Evolutionary conservation across 192 early-diverging fungal species (phyloP), one percentile per base, ranked within the genome.

Genomic region (Rhizoclosmatium sp.): DNA sequence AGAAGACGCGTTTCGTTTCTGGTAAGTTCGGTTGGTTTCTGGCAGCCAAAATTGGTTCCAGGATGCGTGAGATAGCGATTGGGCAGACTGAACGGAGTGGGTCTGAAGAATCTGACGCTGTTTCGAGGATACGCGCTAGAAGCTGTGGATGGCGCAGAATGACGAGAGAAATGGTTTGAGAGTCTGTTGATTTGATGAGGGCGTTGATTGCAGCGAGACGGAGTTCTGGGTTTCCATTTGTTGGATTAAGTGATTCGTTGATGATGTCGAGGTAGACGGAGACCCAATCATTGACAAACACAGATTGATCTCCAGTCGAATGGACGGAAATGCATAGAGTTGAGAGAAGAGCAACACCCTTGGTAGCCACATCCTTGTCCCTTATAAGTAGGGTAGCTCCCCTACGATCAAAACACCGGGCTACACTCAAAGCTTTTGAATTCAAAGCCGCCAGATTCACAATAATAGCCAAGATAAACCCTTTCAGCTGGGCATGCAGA

Each of bases 201-300:
- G 72, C 48, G 31, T 75, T 70, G 45, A 85, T 51, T 3, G 73
- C 56, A 21, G 78, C 49, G 19, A 75, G 47, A 14, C 84, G 84
- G 10, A 82, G 45, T 3, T 12, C 41, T 45, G 21, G 49, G 31
- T 47, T 9, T 10, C 56, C 31, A 4, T 39, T 21, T 31, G 67
- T n/a, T 19, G 47, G 49, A 21, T 65, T 39, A 14, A 47, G 46
- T 40, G 69, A 14, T 44, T 44, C 41, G 48, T 78, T 69, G 42
- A 81, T 44, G 23, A 73, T 47, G 70, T 67, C 41, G 19, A 65
- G 2, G 9, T 21, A 59, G 14, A 75, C 4, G n/a, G 4, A 7
- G 47, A 19, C 12, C 19, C 19, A 59, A 7, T 49, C 48, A 10
- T 44, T 19, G 4, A 9, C 51, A 19, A 51, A 21, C n/a, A 9